phyloP scores from a whole-genome alignment of 192 early-diverging fungal species.

The Powellomyces hirtus region DNA sequence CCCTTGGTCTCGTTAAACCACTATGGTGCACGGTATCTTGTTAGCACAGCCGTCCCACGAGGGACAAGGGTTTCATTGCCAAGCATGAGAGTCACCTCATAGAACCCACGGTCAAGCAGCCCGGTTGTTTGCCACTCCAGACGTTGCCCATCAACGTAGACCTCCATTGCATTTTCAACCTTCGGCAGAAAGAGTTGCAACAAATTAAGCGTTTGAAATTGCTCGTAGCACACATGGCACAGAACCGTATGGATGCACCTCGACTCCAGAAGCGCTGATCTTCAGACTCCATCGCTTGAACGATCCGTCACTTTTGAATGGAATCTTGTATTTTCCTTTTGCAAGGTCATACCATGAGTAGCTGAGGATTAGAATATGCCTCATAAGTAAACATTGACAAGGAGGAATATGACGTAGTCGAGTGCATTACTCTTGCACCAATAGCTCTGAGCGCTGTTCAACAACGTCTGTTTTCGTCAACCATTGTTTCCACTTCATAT shows the following conservation, averaged over 20 bases:
- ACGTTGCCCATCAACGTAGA: conserved; percentile 48
- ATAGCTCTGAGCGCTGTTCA: conserved; percentile 41
- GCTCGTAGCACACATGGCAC: background rate
- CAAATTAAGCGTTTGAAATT: background rate
- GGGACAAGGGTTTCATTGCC: too few species aligned
- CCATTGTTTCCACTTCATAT: conserved; percentile 61
- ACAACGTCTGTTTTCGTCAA: conserved; percentile 37
- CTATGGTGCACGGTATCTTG: too few species aligned
- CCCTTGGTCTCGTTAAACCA: conserved; percentile 38
- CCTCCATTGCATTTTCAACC: conserved; percentile 36
- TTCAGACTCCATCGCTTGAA: conserved; percentile 52
- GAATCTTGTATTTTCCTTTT: conserved; percentile 51
- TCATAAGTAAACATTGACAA: background rate
- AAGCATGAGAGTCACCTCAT: too few species aligned
- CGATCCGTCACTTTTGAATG: conserved; percentile 50
- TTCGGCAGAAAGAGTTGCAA: too few species aligned
- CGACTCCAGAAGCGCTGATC: conserved; percentile 58
- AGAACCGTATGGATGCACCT: conserved; percentile 28
- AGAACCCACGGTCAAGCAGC: conserved; percentile 51
- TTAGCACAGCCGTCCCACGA: too few species aligned
- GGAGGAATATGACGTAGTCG: too few species aligned
- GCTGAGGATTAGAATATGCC: too few species aligned
- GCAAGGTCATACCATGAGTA: conserved; percentile 59
- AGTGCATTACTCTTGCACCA: conserved; percentile 55
- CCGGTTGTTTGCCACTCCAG: conserved; percentile 50